Evolutionary conservation across 169 alveolate species (phyloP).

Genomic region (Eimeria tenella): DNA sequence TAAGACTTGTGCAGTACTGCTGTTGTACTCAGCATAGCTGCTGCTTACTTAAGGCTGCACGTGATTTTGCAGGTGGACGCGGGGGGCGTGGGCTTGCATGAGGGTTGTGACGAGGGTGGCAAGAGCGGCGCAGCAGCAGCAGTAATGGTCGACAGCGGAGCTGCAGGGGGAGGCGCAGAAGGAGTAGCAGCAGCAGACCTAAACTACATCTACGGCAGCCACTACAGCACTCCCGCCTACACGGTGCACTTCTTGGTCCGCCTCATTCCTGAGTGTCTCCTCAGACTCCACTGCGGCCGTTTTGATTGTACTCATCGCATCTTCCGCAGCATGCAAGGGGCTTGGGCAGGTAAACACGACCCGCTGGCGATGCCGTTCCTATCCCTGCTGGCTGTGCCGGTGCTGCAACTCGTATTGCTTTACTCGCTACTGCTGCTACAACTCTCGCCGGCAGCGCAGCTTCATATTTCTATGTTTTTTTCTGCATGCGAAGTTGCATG

Average conservation of each 20-base stretch:
- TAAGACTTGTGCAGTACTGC: not conserved
- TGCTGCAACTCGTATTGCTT: not conserved
- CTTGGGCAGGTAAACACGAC: conserved; percentile 83
- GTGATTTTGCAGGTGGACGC: not conserved
- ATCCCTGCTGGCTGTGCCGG: conserved; percentile 5
- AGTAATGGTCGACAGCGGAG: not conserved
- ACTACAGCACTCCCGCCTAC: conserved; percentile 98
- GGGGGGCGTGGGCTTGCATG: not conserved
- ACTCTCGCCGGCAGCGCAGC: not conserved
- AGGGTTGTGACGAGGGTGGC: too few species aligned
- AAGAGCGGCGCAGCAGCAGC: not conserved
- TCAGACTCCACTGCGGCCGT: conserved; percentile 95
- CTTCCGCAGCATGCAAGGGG: conserved; percentile 84
- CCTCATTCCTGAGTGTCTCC: conserved; percentile 95
- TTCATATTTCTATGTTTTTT: not conserved
- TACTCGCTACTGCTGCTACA: not conserved
- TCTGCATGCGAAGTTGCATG: not conserved
- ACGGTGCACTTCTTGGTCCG: conserved; percentile 97
- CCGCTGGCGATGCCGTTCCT: not conserved
- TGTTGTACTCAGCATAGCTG: too few species aligned
- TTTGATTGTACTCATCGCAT: conserved; percentile 91
- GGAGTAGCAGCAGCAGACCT: not conserved
- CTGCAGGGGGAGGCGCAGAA: not conserved
- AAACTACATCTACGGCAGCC: conserved; percentile 94
- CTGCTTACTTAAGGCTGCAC: too few species aligned